These are phyloP conservation scores for Carex scoparia DNA, from an alignment of 176 grass and related monocot species.

Conservation along the genomic window DNA sequence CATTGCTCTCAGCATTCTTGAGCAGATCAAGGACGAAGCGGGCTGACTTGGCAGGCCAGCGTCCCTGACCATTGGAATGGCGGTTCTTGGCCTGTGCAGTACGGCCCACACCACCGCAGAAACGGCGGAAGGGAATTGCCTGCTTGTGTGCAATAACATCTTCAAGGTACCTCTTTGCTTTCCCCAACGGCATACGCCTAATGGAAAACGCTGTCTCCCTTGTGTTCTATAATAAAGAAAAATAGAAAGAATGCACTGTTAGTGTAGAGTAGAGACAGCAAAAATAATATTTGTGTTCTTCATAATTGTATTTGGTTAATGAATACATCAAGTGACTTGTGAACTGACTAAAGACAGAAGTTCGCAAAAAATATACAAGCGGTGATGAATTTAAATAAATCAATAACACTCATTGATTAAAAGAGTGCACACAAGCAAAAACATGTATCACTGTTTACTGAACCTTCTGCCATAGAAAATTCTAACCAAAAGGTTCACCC, in stretches of 20 bases:
- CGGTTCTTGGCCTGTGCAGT: constrained; percentile 70
- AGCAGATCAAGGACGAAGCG: constrained; percentile 71
- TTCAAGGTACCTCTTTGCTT: constrained; percentile 89
- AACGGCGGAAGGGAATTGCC: constrained; percentile 81
- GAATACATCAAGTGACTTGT: neutral
- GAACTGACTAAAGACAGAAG: neutral
- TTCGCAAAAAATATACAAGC: neutral
- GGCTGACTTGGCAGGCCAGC: constrained; percentile 76
- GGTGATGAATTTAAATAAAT: neutral
- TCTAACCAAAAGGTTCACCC: constrained; percentile 23
- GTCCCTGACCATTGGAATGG: constrained; percentile 76
- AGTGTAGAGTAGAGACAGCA: too few relatives aligned
- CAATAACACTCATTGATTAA: too few relatives aligned
- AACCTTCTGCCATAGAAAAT: constrained; percentile 15
- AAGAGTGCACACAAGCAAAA: neutral
- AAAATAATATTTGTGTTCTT: neutral
- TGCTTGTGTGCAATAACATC: constrained; percentile 94
- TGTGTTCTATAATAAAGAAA: constrained; percentile 47
- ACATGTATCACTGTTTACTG: constrained; percentile 22
- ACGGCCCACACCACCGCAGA: constrained; percentile 67
- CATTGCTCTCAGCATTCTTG: constrained; percentile 76
- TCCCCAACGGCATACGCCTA: constrained; percentile 47
- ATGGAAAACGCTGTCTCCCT: constrained; percentile 69
- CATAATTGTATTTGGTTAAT: neutral
- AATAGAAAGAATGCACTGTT: neutral